These are phyloP conservation scores for Logfia minima DNA, from an alignment of 129 eudicot genomes.

Conservation along the genomic window DNA sequence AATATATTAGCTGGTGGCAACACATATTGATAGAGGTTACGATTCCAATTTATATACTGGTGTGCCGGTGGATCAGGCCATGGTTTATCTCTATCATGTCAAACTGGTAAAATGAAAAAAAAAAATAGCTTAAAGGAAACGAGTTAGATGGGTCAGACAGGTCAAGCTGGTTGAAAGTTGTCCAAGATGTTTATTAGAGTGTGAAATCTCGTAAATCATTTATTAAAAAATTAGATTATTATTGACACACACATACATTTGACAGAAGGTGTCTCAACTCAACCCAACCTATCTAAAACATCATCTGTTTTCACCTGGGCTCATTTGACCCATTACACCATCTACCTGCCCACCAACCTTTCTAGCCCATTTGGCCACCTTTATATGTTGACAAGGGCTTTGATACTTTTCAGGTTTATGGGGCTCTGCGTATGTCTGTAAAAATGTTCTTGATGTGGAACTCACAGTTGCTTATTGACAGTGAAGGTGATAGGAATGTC, in stretches of 20 bases:
- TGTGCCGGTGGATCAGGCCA: no score
- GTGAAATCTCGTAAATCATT: no score
- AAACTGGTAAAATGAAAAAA: no score
- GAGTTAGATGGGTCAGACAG: no score
- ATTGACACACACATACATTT: no score
- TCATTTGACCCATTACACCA: not conserved
- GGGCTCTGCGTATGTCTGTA: conserved; percentile 97
- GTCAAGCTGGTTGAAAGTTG: no score
- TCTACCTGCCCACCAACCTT: not conserved
- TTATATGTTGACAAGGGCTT: conserved; percentile 9
- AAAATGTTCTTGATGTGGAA: conserved; percentile 99
- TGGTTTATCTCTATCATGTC: no score
- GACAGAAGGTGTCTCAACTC: not conserved
- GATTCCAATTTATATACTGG: not conserved
- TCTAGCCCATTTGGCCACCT: not conserved
- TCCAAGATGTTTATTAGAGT: no score
- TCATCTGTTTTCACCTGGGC: not conserved
- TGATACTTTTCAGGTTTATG: conserved; percentile 67
- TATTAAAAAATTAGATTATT: no score
- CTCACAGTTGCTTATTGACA: conserved; percentile 72
- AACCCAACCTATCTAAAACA: not conserved
- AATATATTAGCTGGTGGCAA: not conserved
- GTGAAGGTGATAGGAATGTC: conserved; percentile 85
- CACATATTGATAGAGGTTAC: not conserved
- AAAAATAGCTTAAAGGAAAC: no score